A percentile compares a stretch with the other conserved stretches of the same genome.
phyloP scores from a whole-genome alignment of 148 eudicot genomes.

The Arctostaphylos glauca region DNA sequence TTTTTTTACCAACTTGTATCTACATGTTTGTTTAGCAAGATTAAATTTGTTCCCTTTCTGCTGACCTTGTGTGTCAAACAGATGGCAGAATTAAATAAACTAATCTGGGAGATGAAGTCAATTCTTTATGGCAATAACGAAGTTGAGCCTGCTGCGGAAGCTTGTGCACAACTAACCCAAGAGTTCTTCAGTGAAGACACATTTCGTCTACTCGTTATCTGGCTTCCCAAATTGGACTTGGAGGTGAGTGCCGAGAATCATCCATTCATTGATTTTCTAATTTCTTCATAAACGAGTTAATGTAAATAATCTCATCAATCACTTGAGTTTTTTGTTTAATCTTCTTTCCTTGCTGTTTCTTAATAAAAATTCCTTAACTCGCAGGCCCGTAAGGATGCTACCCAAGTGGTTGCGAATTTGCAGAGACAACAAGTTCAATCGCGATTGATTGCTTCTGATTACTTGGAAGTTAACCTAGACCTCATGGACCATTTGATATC shows the following conservation, averaged over 20 bases:
- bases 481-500: constrained; percentile 72
- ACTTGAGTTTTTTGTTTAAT: not conserved
- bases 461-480: constrained; percentile 83
- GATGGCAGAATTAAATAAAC: constrained; percentile 73
- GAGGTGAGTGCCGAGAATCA: constrained; percentile 44
- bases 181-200: constrained; percentile 84
- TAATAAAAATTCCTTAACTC: constrained; percentile 18
- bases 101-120: constrained; percentile 64
- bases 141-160: constrained; percentile 83
- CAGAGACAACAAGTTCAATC: constrained; percentile 95
- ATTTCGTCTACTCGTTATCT: constrained; percentile 59
- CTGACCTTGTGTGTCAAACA: constrained; percentile 16
- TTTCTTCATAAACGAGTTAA: not conserved
- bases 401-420: constrained; percentile 96
- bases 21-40: not conserved
- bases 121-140: constrained; percentile 89
- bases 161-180: constrained; percentile 87
- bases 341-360: constrained; percentile 6
- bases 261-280: not conserved
- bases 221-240: constrained; percentile 80
- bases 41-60: not conserved
- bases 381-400: constrained; percentile 97
- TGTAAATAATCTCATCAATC: not conserved
- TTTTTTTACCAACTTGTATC: not conserved
- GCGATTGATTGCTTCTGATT: constrained; percentile 85